phyloP scores from a whole-genome alignment of 495 filamentous ascomycete genomes.

The Pyrenula aspistea region DNA sequence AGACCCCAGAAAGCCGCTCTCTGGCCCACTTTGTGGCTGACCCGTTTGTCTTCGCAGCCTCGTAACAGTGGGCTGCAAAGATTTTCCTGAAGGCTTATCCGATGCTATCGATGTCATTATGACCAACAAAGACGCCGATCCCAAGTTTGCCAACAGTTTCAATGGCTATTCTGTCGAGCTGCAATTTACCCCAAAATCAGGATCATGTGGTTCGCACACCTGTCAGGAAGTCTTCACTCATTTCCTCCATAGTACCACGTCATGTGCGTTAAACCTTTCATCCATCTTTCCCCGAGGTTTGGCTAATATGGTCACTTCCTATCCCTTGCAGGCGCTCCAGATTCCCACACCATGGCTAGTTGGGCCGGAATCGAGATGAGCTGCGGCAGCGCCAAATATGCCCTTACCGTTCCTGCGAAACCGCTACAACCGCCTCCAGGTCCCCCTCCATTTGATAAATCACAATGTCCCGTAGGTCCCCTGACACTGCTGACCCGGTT shows the following conservation, averaged over 20 bases:
- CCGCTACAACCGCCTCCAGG: neutral
- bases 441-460: neutral
- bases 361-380: neutral
- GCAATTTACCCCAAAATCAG: neutral
- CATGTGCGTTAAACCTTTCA: neutral
- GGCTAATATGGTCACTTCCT: neutral
- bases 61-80: neutral
- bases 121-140: neutral
- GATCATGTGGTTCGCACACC: neutral
- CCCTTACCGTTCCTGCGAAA: neutral
- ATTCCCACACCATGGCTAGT: neutral
- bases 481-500: neutral
- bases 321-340: neutral
- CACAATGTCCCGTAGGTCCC: neutral
- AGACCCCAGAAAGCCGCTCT: neutral
- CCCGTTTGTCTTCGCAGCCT: neutral
- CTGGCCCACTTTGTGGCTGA: neutral
- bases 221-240: neutral
- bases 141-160: neutral
- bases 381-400: neutral
- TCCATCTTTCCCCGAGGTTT: neutral
- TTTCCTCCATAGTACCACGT: neutral
- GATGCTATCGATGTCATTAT: neutral
- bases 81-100: neutral
- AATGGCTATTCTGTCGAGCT: neutral